phyloP scores from a whole-genome alignment of 768 basidiomycete genomes.

The Trametes coccinea region DNA sequence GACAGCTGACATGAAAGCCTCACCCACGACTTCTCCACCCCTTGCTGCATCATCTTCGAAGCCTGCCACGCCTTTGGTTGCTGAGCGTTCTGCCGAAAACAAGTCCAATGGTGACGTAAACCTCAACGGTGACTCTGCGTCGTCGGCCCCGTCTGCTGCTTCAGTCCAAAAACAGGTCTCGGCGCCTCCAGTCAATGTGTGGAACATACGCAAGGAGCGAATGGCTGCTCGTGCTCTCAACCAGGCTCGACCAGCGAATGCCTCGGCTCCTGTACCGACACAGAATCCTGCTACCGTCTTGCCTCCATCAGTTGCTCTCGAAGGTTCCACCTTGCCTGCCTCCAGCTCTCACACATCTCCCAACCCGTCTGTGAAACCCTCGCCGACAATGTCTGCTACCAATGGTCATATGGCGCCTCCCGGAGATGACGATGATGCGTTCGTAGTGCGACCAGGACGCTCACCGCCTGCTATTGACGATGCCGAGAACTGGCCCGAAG shows the following conservation, averaged over 20 bases:
- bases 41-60: constrained; percentile 20
- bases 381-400: not conserved
- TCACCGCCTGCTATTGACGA: constrained; percentile 37
- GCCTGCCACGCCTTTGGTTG: not conserved
- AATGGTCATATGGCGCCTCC: constrained; percentile 10
- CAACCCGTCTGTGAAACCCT: not conserved
- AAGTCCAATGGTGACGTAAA: constrained; percentile 26
- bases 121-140: constrained; percentile 12
- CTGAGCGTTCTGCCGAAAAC: constrained; percentile 1
- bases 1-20: not conserved
- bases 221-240: constrained; percentile 33
- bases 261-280: not conserved
- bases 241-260: constrained; percentile 2
- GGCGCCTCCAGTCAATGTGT: constrained; percentile 40
- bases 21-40: not conserved
- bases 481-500: constrained; percentile 47
- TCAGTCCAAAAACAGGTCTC: constrained; percentile 28
- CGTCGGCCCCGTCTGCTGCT: constrained; percentile 9
- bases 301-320: not conserved
- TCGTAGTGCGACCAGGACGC: constrained; percentile 44
- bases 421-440: constrained; percentile 40
- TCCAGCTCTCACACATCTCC: constrained; percentile 3
- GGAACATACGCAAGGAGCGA: constrained; percentile 45
- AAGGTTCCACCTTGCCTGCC: not conserved
- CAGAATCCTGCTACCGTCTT: not conserved